Evolutionary conservation across 176 grass and related monocot species (phyloP).

Genomic region (Panicum miliaceum): DNA sequence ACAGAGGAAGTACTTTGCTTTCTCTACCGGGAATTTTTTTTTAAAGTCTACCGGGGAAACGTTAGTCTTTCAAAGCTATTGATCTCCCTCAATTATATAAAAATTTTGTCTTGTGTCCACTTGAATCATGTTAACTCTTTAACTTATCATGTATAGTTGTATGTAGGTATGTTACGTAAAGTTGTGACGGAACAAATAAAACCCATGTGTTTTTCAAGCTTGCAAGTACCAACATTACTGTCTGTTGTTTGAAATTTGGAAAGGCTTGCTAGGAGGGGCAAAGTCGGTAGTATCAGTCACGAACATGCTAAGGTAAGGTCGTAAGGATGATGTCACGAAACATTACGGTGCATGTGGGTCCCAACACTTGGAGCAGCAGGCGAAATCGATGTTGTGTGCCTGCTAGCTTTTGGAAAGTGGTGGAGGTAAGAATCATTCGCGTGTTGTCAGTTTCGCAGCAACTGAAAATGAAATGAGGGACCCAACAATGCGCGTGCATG

Average conservation of each 20-base stretch:
- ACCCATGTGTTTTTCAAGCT: background rate
- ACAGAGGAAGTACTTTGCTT: too few relatives aligned
- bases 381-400: slow-evolving; percentile 5
- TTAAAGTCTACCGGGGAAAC: background rate
- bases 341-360: slow-evolving; percentile 12
- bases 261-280: background rate
- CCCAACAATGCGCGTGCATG: background rate
- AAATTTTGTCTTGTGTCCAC: too few relatives aligned
- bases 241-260: background rate
- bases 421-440: slow-evolving; percentile 37
- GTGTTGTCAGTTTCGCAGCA: slow-evolving; percentile 13
- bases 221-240: background rate
- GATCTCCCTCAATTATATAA: background rate
- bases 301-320: background rate
- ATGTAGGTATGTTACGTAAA: too few relatives aligned
- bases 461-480: slow-evolving; percentile 11
- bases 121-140: too few relatives aligned
- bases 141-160: too few relatives aligned
- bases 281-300: background rate
- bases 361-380: background rate
- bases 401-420: slow-evolving; percentile 35
- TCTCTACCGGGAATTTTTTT: too few relatives aligned
- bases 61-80: too few relatives aligned
- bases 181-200: background rate
- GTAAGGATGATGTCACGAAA: slow-evolving; percentile 28